Base-by-base conservation (phyloP, 192 early-diverging fungal species). In the Lobosporangium transversale region DNA sequence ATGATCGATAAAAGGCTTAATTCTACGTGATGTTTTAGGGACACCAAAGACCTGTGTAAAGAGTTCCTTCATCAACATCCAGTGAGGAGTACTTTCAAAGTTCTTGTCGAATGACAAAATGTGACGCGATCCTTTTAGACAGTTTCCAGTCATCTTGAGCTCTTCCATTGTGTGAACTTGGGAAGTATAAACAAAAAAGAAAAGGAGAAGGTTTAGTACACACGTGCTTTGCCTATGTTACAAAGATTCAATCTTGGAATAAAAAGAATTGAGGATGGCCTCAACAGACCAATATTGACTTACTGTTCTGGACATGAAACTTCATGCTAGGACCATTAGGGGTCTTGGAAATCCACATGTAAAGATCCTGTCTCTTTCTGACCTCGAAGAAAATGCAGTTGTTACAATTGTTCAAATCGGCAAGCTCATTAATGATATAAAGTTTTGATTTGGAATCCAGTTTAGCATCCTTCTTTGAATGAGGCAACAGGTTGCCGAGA, bases 81-180 rank as follows among this genome's bases (percentile, higher is more conserved):
- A 87, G 71, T 98, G 91, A 30, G 96, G 94, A 62, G 89, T 81
- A 53, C 79, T 83, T 58, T 98, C 96, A 84, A 99, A 99, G 66
- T 80, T 91, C 54, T 90, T 84, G 79, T 99, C 97, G 81, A 99
- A 99, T 10, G 94, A 95, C 26, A 99, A 83, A 30, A 99, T 89
- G 18, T 94, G 94, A 44, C 97, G 92, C 18, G 95, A 97, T 21
- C 96, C 96, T 75, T 97, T 97, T 47, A 99, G 83, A 79, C 94
- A 97, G 84, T 99, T 99, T 62, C 97, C 97, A 3, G 94, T 96
- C 93, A 99, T 94, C 56, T 94, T 94, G 32, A 99, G 89, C 80
- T 99, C 97, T 75, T 97, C 94, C 96, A 99, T 97, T 26, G 97
- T 99, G 79, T 99, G 97, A 58, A 99, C 92, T 93, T 57, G 1